Evolutionary conservation across 495 filamentous ascomycete genomes (phyloP), one percentile per base, ranked within the genome.

Genomic region (Penicillium cosmopolitanum): DNA sequence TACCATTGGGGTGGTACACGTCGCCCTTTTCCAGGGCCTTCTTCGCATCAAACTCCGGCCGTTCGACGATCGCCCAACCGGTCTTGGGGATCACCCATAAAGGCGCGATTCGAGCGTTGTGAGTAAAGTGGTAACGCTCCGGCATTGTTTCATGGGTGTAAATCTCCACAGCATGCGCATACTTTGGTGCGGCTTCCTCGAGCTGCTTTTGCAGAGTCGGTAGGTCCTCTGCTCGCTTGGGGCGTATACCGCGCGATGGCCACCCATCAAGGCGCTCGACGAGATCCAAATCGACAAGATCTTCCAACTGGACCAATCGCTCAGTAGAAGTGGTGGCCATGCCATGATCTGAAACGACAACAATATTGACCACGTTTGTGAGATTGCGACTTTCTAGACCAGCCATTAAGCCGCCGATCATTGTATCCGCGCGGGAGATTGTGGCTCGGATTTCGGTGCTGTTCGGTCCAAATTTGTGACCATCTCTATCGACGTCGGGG

Each of bases 311-410:
- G 23, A 99, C 83, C 40, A 97, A 76, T n/a, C 94, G 85, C 16
- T 86, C 80, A 0, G 82, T 85, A 36, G 91, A 87, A 0, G 95
- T 97, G 1, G 90, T 94, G 4, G 94, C 94, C 95, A 99, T 99
- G 19, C 95, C 95, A 66, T 99, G 95, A 72, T 99, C 95, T 11
- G 92, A 96, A 15, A 99, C 93, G n/a, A 99, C 83, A 35, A 99
- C 85, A n/a, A 99, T 83, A 62, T 99, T 99, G 66, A 97, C 90
- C 47, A 98, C 87, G 10, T 88, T 69, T 0, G 93, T 96, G 15
- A 98, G 78, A 66, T 97, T 96, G 23, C 95, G 86, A 33, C 82
- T 77, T 57, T 94, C 82, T 0, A 99, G 75, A 0, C 93, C 93
- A 8, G 80, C 66, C 65, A 99, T 88, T 8, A 99, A 73, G 4